Evolutionary conservation across 768 basidiomycete species (phyloP), one percentile per base, ranked within the genome.

Genomic region (Podaxis pistillaris): DNA sequence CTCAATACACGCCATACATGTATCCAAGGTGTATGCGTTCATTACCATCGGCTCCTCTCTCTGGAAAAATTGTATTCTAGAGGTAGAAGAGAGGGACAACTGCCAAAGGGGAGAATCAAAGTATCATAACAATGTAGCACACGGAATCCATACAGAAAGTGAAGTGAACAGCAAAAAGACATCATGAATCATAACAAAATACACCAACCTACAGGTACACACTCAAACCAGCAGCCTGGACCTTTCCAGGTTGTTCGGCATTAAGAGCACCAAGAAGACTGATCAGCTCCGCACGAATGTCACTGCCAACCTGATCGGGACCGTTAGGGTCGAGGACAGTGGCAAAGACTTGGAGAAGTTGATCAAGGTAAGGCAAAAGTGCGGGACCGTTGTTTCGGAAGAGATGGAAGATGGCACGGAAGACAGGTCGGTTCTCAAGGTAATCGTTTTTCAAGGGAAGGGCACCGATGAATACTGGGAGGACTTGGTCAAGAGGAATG

Each of bases 401-500:
- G 53, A 98, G 81, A 66, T 88, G 82, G 86, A 98, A 93, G 68
- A 99, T 80, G 5, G 92, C 89, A 30, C 87, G 85, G 84, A 96
- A 96, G 47, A 94, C 86, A 1, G 94, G 88, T 40, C 86, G 82
- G 76, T 97, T 96, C 77, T 98, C 97, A 64, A 94, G 84, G 67
- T 79, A 84, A 75, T 99, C 97, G 72, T 92, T 87, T 72, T 87
- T 88, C 65, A 98, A 78, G 6, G 97, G 97, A 9, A 99, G 83
- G 36, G 90, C 88, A 26, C 78, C 81, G 62, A 97, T 75, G 71
- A 98, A 86, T 58, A 93, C 80, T 1, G 94, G 94, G 11, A 98
- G 84, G 56, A 97, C 94, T 74, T 94, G 89, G 56, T 94, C 92
- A 41, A 98, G 86, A 26, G 96, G 96, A 17, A 98, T 76, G 13